Evolutionary conservation across 257 asterid species (phyloP), one percentile per base, ranked within the genome.

Genomic region (Penstemon newberryi): DNA sequence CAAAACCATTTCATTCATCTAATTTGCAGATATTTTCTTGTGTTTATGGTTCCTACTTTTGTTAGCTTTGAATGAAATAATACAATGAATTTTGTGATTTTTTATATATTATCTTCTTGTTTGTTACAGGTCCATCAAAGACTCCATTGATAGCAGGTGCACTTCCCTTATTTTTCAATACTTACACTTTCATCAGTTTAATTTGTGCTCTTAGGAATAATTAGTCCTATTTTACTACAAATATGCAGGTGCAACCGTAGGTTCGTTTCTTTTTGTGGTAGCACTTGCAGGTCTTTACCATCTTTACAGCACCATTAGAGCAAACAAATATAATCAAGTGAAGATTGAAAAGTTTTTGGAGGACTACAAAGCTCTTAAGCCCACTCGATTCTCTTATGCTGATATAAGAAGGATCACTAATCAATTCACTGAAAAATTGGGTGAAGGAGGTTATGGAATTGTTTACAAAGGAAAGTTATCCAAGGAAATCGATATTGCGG

Each of bases 371-470:
- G 80, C 80, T 18, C 72, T 75, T 3, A 81, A 74, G 58, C 85
- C 92, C 5, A 67, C 79, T 0, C 73, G 87, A 72, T 83, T 79
- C 69, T 57, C 85, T 18, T 81, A 77, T 64, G 63, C 86, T 3
- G 84, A 77, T 55, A 70, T 86, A 38, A 78, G 63, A 54, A 83
- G 60, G 72, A 84, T 84, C 69, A 82, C 87, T 0, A 70, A 68
- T 15, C 56, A 6, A 9, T 69, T 77, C 46, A 64, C 38, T 4
- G 70, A 81, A 13, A 64, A 18, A 66, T 8, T 81, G 73, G 82
- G 80, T 1, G 80, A 75, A 68, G 86, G 83, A 60, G 82, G 75
- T 3, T 81, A 64, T n/a, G 81, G 82, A 43, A 45, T 37, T 4
- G 80, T 74, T 4, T 77, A 66, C 63, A 66, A 69, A 59, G 78